A percentile compares a stretch with the other conserved stretches of the same genome.
Evolutionary conservation across 257 asterid genomes (phyloP).

Genomic region (Fraxinus pennsylvanica): DNA sequence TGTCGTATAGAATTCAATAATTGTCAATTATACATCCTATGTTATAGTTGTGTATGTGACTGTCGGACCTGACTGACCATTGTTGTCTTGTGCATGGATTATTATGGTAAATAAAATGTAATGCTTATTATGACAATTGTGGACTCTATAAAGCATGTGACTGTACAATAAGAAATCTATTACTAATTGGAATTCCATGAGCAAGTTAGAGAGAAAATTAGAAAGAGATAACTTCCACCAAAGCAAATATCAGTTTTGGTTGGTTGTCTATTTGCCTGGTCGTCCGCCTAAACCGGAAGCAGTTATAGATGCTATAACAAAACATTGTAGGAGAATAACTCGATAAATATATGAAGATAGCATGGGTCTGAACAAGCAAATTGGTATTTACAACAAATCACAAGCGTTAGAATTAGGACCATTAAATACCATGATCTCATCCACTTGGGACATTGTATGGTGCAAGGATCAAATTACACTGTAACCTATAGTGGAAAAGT

Average conservation of each 20-base stretch:
- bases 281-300: not conserved
- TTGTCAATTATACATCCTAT: not conserved
- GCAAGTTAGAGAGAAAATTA: not conserved
- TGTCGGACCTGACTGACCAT: not conserved
- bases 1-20: not conserved
- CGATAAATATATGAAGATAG: not conserved
- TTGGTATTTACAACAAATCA: not conserved
- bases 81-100: not conserved
- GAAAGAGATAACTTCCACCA: not conserved
- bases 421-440: not conserved
- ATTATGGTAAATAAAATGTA: not conserved
- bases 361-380: not conserved
- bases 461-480: not conserved
- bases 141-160: not conserved
- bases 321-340: not conserved
- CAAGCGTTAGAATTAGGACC: not conserved
- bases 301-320: not conserved
- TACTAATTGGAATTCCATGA: not conserved
- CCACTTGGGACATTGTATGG: not conserved
- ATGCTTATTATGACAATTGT: not conserved
- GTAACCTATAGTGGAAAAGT: not conserved
- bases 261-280: not conserved
- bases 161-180: not conserved
- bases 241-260: not conserved
- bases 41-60: not conserved